These are phyloP conservation scores for Penicillium sp. DNA, from an alignment of 2,329 filamentous ascomycete species.

Conservation along the genomic window DNA sequence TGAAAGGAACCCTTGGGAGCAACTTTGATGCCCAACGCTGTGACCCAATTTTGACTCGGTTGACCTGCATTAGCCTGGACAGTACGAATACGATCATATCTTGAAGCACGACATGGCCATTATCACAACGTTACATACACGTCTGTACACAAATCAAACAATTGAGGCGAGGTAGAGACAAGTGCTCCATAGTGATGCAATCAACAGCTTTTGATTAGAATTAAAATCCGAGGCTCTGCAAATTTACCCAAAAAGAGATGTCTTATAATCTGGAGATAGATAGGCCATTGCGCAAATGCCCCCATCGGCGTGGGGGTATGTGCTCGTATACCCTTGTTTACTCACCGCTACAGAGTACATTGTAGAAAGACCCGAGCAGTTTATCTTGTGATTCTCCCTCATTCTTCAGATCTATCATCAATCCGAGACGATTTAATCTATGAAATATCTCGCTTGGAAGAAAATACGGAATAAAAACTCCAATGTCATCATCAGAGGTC, in stretches of 20 bases:
- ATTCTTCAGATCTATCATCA: not conserved
- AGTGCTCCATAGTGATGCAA: no score
- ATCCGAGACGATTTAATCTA: not conserved
- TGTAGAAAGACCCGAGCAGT: not conserved
- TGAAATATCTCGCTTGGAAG: not conserved
- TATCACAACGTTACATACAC: no score
- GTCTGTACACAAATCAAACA: no score
- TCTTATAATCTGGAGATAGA: not conserved
- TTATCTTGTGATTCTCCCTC: conserved; percentile 7
- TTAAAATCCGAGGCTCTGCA: not conserved
- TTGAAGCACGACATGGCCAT: no score
- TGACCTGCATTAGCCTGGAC: no score
- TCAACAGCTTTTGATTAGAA: no score
- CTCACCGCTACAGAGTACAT: not conserved
- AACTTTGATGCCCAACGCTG: not conserved
- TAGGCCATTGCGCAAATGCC: not conserved
- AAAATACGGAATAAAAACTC: not conserved
- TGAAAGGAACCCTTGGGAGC: no score
- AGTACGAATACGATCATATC: no score
- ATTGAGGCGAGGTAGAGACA: no score
- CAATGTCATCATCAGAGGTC: conserved; percentile 1
- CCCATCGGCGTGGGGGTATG: not conserved
- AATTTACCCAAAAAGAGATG: not conserved
- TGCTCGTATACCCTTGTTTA: not conserved
- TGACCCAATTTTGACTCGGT: not conserved